Evolutionary conservation across 228 moss, liverwort and hornwort genomes (phyloP), one percentile per base, ranked within the genome.

Genomic region (Sphagnum fallax): DNA sequence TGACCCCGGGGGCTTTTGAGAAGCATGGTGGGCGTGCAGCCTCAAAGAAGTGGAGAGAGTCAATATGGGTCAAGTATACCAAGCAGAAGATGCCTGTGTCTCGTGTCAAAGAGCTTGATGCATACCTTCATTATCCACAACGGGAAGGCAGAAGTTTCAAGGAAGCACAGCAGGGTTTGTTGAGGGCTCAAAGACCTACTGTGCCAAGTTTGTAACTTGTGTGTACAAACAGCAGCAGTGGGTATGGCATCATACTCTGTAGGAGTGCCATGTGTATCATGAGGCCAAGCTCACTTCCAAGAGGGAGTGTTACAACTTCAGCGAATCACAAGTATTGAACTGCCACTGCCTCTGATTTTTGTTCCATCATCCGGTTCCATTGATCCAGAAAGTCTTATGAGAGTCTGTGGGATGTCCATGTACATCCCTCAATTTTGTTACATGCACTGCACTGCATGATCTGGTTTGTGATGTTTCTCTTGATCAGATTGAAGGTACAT

Each of bases 31-130:
- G 74, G 4, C 68, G 74, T 1, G 74, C 68, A 53, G 67, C 74
- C 50, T 74, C 74, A 52, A 74, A 68, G 52, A 74, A 74, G 53
- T 74, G 74, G 74, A 62, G 63, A 51, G 68, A 74, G 52, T 62
- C 74, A 6, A 74, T 74, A 55, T 74, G 74, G 74, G 62, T 74
- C 47, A 47, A 61, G 51, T 49, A 15, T 0, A 58, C 62, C 11
- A 50, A 63, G 32, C 62, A 69, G 9, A 61, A 67, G 52, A 48
- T 69, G 18, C 74, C 74, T 48, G 63, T 74, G 11, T 61, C 74
- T 49, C 67, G 63, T 4, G 68, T 68, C 18, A 68, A 74, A n/a
- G 68, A 67, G 53, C 61, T 74, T 8, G 68, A 68, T 53, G 49
- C 49, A 49, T 74, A 74, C 52, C 47, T 67, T 6, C 67, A 68